Conservation (phyloP, 2,329 filamentous ascomycete genomes). For the Cadophora luteo-olivacea region DNA sequence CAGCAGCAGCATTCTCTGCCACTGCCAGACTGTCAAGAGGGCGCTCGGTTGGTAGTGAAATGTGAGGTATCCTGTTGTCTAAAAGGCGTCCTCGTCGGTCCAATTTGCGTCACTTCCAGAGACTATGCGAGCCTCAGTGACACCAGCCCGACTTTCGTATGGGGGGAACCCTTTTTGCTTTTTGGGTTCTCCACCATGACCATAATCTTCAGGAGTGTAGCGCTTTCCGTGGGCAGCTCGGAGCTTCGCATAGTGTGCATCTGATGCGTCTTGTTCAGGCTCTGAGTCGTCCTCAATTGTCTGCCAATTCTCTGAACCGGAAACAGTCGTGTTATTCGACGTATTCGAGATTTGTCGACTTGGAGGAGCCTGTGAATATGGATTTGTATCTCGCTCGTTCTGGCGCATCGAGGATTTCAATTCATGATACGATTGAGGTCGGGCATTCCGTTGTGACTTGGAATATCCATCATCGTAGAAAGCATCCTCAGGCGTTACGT, state of each 20-base stretch:
- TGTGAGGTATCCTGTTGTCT: slow-evolving; percentile 18
- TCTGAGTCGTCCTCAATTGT: slow-evolving; percentile 89
- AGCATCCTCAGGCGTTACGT: slow-evolving; percentile 79
- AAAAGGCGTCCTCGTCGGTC: slow-evolving; percentile 70
- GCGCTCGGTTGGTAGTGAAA: neutral
- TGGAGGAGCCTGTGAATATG: slow-evolving; percentile 39
- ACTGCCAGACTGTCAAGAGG: neutral
- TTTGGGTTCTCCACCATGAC: slow-evolving; percentile 55
- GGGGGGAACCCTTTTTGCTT: slow-evolving; percentile 61
- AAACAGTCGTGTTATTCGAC: slow-evolving; percentile 68
- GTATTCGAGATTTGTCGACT: slow-evolving; percentile 76
- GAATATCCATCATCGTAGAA: slow-evolving; percentile 70
- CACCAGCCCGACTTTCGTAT: slow-evolving; percentile 52
- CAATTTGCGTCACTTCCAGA: slow-evolving; percentile 66
- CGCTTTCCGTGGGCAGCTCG: slow-evolving; percentile 73
- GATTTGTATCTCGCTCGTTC: slow-evolving; percentile 45
- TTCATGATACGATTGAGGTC: slow-evolving; percentile 49
- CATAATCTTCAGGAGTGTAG: slow-evolving; percentile 55
- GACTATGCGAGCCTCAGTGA: slow-evolving; percentile 65
- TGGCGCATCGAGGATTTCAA: slow-evolving; percentile 51
- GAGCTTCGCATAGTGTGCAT: slow-evolving; percentile 88
- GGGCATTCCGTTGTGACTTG: slow-evolving; percentile 44
- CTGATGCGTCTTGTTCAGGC: slow-evolving; percentile 75
- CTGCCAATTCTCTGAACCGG: slow-evolving; percentile 96
- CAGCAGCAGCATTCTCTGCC: slow-evolving; percentile 16